Percentiles rank a stretch among this genome's conserved stretches.
These are phyloP conservation scores for Emmonsiellopsis sp. DNA, from an alignment of 2,329 filamentous ascomycete genomes.

Conservation along the genomic window DNA sequence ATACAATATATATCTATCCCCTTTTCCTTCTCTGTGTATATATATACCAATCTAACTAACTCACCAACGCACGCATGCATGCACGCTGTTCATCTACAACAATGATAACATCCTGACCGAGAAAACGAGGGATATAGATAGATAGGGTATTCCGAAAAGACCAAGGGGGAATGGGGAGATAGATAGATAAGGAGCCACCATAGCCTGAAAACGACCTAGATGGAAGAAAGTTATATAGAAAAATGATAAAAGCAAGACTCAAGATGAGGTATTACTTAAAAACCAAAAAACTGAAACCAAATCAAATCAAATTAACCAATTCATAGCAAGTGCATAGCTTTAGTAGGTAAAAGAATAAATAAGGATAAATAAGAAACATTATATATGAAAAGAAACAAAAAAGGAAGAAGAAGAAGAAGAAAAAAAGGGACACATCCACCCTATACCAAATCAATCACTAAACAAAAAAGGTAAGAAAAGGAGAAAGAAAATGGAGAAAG, in stretches of 20 bases:
- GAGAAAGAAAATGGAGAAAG: slow-evolving; percentile 6
- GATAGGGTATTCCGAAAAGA: neutral
- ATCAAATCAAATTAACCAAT: neutral
- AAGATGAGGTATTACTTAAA: too few relatives aligned
- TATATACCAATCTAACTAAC: too few relatives aligned
- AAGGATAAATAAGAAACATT: neutral
- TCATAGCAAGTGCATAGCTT: neutral
- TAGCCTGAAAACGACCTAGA: neutral
- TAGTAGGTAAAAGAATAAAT: neutral
- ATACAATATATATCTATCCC: too few relatives aligned
- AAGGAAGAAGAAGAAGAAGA: neutral
- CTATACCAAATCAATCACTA: too few relatives aligned
- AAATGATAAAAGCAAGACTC: too few relatives aligned
- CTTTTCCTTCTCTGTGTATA: too few relatives aligned
- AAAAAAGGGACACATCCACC: neutral
- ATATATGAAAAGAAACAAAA: neutral
- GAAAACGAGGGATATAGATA: too few relatives aligned
- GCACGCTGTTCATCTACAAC: too few relatives aligned
- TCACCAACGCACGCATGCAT: too few relatives aligned
- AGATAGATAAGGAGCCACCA: neutral
- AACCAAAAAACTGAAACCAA: neutral
- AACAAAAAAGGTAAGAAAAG: slow-evolving; percentile 6
- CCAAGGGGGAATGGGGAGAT: neutral
- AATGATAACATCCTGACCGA: too few relatives aligned
- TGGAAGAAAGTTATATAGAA: neutral